Conservation (phyloP, 202 grass and related monocot genomes). For the Zizania palustris region DNA sequence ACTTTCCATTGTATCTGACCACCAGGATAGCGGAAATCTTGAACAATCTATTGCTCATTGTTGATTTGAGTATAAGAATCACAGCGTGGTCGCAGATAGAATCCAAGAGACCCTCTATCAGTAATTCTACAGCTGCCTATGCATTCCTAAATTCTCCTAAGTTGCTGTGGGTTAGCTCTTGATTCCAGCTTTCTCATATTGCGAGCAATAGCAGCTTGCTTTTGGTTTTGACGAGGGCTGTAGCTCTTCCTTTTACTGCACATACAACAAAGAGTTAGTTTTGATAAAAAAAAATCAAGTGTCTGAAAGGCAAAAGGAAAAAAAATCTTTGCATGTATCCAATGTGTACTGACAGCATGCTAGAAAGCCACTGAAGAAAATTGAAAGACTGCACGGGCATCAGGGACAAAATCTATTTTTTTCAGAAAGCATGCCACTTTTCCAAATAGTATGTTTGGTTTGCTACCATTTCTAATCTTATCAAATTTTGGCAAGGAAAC, state of each 20-base stretch:
- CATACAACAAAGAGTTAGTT: conserved; percentile 30
- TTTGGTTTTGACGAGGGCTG: conserved; percentile 57
- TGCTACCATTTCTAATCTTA: no score
- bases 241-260: conserved; percentile 88
- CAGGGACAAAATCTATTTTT: background rate
- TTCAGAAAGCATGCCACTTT: no score
- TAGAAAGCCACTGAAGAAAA: conserved; percentile 18
- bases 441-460: no score
- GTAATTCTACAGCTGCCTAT: conserved; percentile 38
- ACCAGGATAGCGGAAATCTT: background rate
- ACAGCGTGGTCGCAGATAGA: conserved; percentile 35
- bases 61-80: conserved; percentile 36
- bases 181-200: conserved; percentile 54
- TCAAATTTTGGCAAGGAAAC: no score
- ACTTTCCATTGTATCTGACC: conserved; percentile 23
- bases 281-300: background rate
- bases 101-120: conserved; percentile 32
- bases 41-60: conserved; percentile 36
- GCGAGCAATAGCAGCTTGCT: conserved; percentile 65
- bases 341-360: background rate
- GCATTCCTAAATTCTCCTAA: conserved; percentile 39
- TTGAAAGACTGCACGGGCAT: background rate
- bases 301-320: background rate
- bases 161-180: conserved; percentile 50
- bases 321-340: background rate